These are phyloP conservation scores for Boletus coccyginus DNA, from an alignment of 768 basidiomycete genomes.

Conservation along the genomic window DNA sequence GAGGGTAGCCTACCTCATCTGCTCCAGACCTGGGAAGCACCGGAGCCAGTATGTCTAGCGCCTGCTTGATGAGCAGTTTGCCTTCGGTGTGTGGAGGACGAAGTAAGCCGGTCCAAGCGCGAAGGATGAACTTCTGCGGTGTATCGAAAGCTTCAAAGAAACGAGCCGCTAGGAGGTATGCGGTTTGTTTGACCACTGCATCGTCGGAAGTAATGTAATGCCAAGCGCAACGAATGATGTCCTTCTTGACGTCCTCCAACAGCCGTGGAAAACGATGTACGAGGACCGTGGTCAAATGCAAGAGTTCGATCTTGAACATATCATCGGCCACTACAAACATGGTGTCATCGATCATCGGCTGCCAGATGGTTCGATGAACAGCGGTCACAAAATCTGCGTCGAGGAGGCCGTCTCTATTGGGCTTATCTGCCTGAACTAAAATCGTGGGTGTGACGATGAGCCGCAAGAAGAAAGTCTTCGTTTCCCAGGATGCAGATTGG, in stretches of 20 bases:
- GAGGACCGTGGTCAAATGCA: conserved; percentile 85
- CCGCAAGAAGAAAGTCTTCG: conserved; percentile 79
- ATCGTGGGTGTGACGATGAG: conserved; percentile 86
- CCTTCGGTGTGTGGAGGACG: conserved; percentile 78
- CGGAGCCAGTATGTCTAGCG: conserved; percentile 82
- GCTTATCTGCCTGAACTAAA: conserved; percentile 66
- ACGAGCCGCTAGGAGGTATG: conserved; percentile 84
- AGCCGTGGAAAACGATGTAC: conserved; percentile 81
- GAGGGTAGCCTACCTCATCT: conserved; percentile 57
- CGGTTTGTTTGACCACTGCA: conserved; percentile 87
- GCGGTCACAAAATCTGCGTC: conserved; percentile 68
- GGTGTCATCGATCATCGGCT: conserved; percentile 59
- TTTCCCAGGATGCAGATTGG: conserved; percentile 55
- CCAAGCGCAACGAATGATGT: conserved; percentile 94
- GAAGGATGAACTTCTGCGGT: conserved; percentile 86
- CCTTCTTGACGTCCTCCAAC: conserved; percentile 81
- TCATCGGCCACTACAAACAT: conserved; percentile 68
- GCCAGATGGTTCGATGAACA: conserved; percentile 78
- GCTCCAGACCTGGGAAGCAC: conserved; percentile 66
- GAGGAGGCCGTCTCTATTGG: conserved; percentile 57
- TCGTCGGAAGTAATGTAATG: conserved; percentile 84
- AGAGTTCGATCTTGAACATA: conserved; percentile 83
- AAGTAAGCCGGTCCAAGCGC: conserved; percentile 88
- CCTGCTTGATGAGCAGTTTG: conserved; percentile 75
- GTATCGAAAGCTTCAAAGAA: conserved; percentile 90